These are phyloP conservation scores for Yamadazyma dushanensis DNA, from an alignment of 1,139 yeast genomes.

Conservation along the genomic window DNA sequence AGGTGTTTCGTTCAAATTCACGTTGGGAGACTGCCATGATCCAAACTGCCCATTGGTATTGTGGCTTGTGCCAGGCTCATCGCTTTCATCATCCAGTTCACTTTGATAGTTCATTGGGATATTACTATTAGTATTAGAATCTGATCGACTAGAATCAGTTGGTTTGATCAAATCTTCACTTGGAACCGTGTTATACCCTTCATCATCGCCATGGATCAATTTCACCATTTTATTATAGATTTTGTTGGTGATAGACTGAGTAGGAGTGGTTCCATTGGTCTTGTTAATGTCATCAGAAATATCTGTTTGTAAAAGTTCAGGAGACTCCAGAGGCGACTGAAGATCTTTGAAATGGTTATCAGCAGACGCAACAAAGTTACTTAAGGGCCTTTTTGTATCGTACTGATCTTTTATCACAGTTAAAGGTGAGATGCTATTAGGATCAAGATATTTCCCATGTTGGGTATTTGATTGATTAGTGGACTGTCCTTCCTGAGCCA, in stretches of 20 bases:
- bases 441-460: conserved; percentile 2
- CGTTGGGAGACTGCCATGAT: conserved; percentile 12
- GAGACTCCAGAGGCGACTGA: conserved; percentile 9
- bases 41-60: conserved; percentile 3
- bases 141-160: too few species aligned
- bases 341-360: conserved; percentile 26
- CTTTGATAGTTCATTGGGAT: conserved; percentile 21
- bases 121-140: conserved; percentile 2
- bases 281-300: conserved; percentile 1
- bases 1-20: conserved; percentile 5
- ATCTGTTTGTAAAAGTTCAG: conserved; percentile 5
- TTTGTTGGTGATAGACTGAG: conserved; percentile 11
- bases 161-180: too few species aligned
- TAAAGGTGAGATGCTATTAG: conserved; percentile 27
- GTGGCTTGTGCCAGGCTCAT: conserved; percentile 19
- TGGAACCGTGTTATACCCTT: neutral
- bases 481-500: conserved; percentile 5
- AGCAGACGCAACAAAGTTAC: conserved; percentile 15
- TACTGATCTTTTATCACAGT: conserved; percentile 32
- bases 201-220: conserved; percentile 8
- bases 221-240: conserved; percentile 16
- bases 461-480: neutral
- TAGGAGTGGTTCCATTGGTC: conserved; percentile 7
- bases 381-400: conserved; percentile 25
- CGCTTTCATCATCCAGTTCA: conserved; percentile 29